A percentile compares a stretch with the other conserved stretches of the same genome.
These are phyloP conservation scores for Pyropia yezoensis DNA, from an alignment of 23 red algal species.

Conservation along the genomic window DNA sequence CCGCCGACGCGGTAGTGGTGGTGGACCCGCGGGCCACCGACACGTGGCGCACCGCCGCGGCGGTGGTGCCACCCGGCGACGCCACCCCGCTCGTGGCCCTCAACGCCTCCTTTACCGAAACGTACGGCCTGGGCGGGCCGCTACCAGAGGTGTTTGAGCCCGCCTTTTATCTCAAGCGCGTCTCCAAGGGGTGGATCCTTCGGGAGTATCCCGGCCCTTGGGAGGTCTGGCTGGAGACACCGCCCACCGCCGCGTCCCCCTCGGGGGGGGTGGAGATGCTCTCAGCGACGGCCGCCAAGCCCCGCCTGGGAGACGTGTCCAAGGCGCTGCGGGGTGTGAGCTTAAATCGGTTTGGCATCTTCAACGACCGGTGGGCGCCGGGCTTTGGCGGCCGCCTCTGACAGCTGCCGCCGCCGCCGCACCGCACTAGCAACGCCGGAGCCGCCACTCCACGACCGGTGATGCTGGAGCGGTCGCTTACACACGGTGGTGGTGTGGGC, in stretches of 20 bases:
- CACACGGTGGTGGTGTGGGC: too few species aligned
- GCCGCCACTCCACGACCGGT: too few species aligned
- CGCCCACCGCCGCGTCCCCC: not conserved
- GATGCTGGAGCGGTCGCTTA: too few species aligned
- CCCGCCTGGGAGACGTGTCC: constrained; percentile 40
- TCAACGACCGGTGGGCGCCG: constrained; percentile 61
- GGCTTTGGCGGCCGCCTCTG: constrained; percentile 72
- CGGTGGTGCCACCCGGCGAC: constrained; percentile 22
- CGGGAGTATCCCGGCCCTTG: constrained; percentile 33
- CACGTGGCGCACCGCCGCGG: constrained; percentile 24
- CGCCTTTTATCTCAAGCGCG: constrained; percentile 52
- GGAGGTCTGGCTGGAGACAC: constrained; percentile 43
- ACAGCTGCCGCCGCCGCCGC: not conserved
- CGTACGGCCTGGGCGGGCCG: constrained; percentile 57
- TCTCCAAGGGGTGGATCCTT: constrained; percentile 60
- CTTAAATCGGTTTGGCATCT: constrained; percentile 46
- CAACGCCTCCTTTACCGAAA: constrained; percentile 64
- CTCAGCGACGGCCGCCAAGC: not conserved
- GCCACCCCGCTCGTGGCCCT: constrained; percentile 24
- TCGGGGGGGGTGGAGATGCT: too few species aligned
- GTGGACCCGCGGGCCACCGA: constrained; percentile 48
- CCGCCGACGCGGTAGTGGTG: constrained; percentile 41
- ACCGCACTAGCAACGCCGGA: too few species aligned
- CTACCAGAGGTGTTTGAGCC: constrained; percentile 29
- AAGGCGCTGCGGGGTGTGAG: constrained; percentile 24